Evolutionary conservation across 768 basidiomycete genomes (phyloP), one percentile per base, ranked within the genome.

Genomic region (Epithele typhae): DNA sequence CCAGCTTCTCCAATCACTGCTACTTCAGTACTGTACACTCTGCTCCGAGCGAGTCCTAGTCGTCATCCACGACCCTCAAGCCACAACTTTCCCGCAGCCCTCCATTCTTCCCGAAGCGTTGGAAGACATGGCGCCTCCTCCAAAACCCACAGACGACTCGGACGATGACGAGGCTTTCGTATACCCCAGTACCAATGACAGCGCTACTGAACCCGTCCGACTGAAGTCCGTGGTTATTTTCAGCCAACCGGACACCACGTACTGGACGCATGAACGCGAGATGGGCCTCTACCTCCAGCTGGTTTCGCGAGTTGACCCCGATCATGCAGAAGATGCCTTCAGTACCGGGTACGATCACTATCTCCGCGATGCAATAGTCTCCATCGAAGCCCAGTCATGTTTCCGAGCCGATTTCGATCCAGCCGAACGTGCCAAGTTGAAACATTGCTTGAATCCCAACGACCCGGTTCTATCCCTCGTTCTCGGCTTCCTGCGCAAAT

Each of bases 291-390:
- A 93, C 55, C 74, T 87, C 41, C 71, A 82, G 19, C 75, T 89
- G 2, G 80, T 93, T 15, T 87, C 85, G n/a, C 78, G 84, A 14
- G 75, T 88, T 15, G 82, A 89, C 56, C 84, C 84, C 22, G 75
- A 76, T 15, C 81, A 87, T 55, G 74, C 70, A 51, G 76, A 75
- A 32, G 82, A 87, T 52, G 77, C 74, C 14, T 89, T 91, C 69
- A 91, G 88, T 62, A 91, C 90, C 3, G 84, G 87, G 19, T 90
- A 91, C 51, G 84, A 88, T 36, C 82, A 87, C 56, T 93, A 92
- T 64, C 75, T 92, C 25, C 74, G 75, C 22, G 91, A 92, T 54
- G 89, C 88, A 6, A 64, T 91, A 15, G 55, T 75, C 24, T 72
- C 78, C 10, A 82, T 91, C 40, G 82, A 87, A 60, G 70, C 66